These are phyloP conservation scores for Corynespora cassiicola DNA, from an alignment of 2,329 filamentous ascomycete species.

Conservation along the genomic window DNA sequence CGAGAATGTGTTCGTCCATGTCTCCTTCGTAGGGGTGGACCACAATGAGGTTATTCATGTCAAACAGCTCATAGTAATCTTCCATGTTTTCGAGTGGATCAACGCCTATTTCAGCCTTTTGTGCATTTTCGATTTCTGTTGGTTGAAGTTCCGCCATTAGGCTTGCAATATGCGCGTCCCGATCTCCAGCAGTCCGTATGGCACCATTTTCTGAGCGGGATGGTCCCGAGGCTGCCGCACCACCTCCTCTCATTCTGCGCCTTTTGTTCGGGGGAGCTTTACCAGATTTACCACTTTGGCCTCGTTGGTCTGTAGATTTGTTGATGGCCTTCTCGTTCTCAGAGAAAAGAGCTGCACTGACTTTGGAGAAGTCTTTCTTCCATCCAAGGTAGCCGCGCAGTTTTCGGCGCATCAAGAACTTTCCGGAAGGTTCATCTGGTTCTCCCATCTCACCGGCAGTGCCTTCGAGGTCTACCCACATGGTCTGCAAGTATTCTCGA, in stretches of 20 bases:
- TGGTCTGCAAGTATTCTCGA: constrained; percentile 88
- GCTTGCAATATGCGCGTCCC: constrained; percentile 79
- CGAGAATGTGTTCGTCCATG: constrained; percentile 93
- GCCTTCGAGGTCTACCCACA: constrained; percentile 73
- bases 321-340: constrained; percentile 81
- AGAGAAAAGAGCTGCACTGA: constrained; percentile 78
- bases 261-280: constrained; percentile 84
- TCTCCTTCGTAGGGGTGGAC: constrained; percentile 95
- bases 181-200: constrained; percentile 79
- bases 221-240: constrained; percentile 62
- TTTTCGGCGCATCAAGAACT: constrained; percentile 88
- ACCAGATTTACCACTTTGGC: constrained; percentile 59
- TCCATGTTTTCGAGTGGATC: constrained; percentile 93
- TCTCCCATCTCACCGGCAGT: constrained; percentile 56
- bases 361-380: constrained; percentile 87
- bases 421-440: constrained; percentile 70
- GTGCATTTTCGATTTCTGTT: constrained; percentile 76
- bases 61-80: constrained; percentile 87
- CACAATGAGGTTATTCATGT: constrained; percentile 86
- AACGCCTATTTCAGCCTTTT: constrained; percentile 74
- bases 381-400: constrained; percentile 86
- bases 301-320: constrained; percentile 66
- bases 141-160: constrained; percentile 83
- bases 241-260: constrained; percentile 81
- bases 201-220: constrained; percentile 75